phyloP scores from a whole-genome alignment of 768 basidiomycete species.

The Russula earlei region DNA sequence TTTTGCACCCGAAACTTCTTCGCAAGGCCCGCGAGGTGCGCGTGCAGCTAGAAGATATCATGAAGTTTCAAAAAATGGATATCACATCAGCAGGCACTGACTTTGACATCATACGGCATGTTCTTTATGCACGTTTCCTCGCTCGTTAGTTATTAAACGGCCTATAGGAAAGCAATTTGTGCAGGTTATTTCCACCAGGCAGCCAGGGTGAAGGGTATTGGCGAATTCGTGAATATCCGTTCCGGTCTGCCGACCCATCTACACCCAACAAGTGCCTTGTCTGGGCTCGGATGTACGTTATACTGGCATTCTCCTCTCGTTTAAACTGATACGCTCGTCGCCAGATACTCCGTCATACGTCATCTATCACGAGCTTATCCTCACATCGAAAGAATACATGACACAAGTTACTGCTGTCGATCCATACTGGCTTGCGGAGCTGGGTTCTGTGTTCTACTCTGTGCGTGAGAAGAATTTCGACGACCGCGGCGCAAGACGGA shows the following conservation, averaged over 20 bases:
- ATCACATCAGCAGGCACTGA: slow-evolving; percentile 87
- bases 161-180: slow-evolving; percentile 81
- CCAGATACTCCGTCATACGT: slow-evolving; percentile 93
- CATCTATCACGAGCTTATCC: slow-evolving; percentile 91
- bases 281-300: slow-evolving; percentile 83
- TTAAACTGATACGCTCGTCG: slow-evolving; percentile 4
- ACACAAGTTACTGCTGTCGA: slow-evolving; percentile 98
- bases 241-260: slow-evolving; percentile 92
- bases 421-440: slow-evolving; percentile 94
- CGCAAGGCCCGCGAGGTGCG: slow-evolving; percentile 94
- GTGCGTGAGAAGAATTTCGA: slow-evolving; percentile 98
- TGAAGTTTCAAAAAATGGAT: slow-evolving; percentile 98
- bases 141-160: background rate
- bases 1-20: slow-evolving; percentile 91
- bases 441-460: slow-evolving; percentile 95
- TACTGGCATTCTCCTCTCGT: background rate
- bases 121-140: slow-evolving; percentile 2
- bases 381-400: slow-evolving; percentile 97
- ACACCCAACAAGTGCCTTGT: slow-evolving; percentile 94
- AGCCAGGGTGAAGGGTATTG: slow-evolving; percentile 95
- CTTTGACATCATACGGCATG: slow-evolving; percentile 77
- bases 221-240: slow-evolving; percentile 96
- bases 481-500: slow-evolving; percentile 65
- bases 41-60: slow-evolving; percentile 93
- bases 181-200: slow-evolving; percentile 99